Percentiles rank a stretch among this genome's conserved stretches.
phyloP scores from a whole-genome alignment of 2,329 filamentous ascomycete genomes.

The Talaromyces sp. region DNA sequence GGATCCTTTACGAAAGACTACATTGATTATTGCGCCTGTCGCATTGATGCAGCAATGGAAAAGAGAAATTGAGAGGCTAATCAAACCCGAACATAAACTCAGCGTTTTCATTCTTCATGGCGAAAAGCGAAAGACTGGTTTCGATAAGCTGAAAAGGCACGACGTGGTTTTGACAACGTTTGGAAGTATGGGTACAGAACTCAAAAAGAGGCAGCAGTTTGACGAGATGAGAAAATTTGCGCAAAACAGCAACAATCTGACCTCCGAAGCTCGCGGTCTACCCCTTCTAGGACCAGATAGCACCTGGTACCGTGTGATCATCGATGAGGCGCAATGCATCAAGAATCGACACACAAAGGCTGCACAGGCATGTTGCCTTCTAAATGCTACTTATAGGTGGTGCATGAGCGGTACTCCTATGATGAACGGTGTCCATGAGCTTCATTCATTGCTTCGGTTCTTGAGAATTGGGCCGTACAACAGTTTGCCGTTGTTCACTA shows the following conservation, averaged over 20 bases:
- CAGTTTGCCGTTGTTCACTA: constrained; percentile 59
- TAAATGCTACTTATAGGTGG: constrained; percentile 63
- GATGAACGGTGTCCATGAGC: constrained; percentile 79
- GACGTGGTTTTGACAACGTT: constrained; percentile 80
- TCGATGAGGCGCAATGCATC: constrained; percentile 78
- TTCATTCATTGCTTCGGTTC: constrained; percentile 74
- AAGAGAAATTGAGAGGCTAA: constrained; percentile 68
- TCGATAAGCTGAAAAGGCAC: constrained; percentile 58
- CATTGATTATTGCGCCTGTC: constrained; percentile 77
- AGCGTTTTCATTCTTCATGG: constrained; percentile 68
- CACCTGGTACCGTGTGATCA: constrained; percentile 65
- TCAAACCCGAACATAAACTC: constrained; percentile 58
- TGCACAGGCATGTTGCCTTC: constrained; percentile 56
- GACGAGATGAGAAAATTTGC: constrained; percentile 49
- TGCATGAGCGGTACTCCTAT: constrained; percentile 80
- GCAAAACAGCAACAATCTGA: constrained; percentile 32
- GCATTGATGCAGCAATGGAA: constrained; percentile 81
- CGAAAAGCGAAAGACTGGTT: constrained; percentile 54
- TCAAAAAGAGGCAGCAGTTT: constrained; percentile 57
- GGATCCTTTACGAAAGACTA: constrained; percentile 62
- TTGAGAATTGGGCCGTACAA: constrained; percentile 72
- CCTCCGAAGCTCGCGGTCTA: constrained; percentile 37
- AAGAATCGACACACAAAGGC: constrained; percentile 67
- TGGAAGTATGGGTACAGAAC: constrained; percentile 65
- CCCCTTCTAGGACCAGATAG: constrained; percentile 59